Conservation (phyloP, 192 early-diverging fungal species). For the Rhizophagus sp. region DNA sequence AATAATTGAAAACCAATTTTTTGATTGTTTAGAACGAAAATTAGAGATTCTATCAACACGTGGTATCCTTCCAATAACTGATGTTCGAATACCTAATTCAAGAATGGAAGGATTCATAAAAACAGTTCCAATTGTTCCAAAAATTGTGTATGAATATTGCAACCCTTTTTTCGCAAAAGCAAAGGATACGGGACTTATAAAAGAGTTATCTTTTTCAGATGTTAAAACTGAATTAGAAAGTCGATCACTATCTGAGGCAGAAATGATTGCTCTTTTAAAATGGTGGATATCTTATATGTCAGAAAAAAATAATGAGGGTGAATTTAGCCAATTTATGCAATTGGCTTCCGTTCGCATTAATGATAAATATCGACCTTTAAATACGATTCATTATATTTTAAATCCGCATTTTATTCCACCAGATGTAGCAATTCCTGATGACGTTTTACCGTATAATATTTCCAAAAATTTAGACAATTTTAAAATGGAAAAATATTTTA, state of each 20-base stretch:
- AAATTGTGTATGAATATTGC: slow-evolving; percentile 50
- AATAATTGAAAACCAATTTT: slow-evolving; percentile 61
- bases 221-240: slow-evolving; percentile 63
- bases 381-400: slow-evolving; percentile 55
- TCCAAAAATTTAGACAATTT: neutral
- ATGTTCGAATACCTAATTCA: slow-evolving; percentile 62
- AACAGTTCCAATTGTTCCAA: slow-evolving; percentile 59
- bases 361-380: slow-evolving; percentile 11
- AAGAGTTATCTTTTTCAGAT: slow-evolving; percentile 59
- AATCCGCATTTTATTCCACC: slow-evolving; percentile 34
- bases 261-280: slow-evolving; percentile 68
- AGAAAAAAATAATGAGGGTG: slow-evolving; percentile 11
- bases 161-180: slow-evolving; percentile 57
- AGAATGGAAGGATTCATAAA: slow-evolving; percentile 63
- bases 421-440: slow-evolving; percentile 60
- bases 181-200: slow-evolving; percentile 36
- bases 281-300: slow-evolving; percentile 67
- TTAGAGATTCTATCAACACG: slow-evolving; percentile 66
- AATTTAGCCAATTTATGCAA: neutral
- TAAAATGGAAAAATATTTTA: neutral
- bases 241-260: slow-evolving; percentile 50
- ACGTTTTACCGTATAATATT: slow-evolving; percentile 46
- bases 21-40: slow-evolving; percentile 43
- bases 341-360: neutral
- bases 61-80: slow-evolving; percentile 56